Base-by-base conservation (phyloP, 2,329 filamentous ascomycete genomes). In the Torrubiella hemipterigena region DNA sequence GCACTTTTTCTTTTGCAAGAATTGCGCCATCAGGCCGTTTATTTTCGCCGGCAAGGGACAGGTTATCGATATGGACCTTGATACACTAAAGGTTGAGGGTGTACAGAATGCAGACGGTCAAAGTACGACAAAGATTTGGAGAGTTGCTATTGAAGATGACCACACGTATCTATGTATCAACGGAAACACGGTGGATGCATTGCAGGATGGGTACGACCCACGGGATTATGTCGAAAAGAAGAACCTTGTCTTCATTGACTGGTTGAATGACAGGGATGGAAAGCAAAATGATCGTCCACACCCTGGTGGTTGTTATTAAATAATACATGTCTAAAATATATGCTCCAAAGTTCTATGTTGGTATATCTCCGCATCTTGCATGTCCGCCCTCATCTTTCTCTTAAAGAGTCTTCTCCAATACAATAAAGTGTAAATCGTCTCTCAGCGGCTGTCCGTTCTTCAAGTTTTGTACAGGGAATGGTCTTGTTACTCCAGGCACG, bases 1-100 rank as follows among this genome's bases (percentile, higher is more conserved):
- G 6, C 54, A 56, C 32, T 67, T 56, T 48, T 56, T 60, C 35
- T 69, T 64, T 38, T 69, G 64, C 45, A 56, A 51, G 30, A 56
- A 36, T 0, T 69, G 65, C 36, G 63, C 58, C 0, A 55, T 59
- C 10, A 44, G 61, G 4, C 58, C 58, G 32, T 61, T 69, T 42
- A 55, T 48, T 5, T 47, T 61, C 11, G 36, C 39, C 27, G 58
- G 58, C 0, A 38, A 51, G 18, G 15, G 16, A 4, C 55, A 56
- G 37, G 29, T 41, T 6, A 37, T 41, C 2, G 38, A 48, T 4
- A 40, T 44, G 1, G 46, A 47, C 14, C 27, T 50, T 7, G 38
- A 25, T 5, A 31, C 19, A 8, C 29, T 43, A 8, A 40, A 38
- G 5, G 31, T 41, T 7, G 34, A 32, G 17, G 33, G 17, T 19